Conservation (phyloP, 129 eudicot genomes). For the Arctium minus region DNA sequence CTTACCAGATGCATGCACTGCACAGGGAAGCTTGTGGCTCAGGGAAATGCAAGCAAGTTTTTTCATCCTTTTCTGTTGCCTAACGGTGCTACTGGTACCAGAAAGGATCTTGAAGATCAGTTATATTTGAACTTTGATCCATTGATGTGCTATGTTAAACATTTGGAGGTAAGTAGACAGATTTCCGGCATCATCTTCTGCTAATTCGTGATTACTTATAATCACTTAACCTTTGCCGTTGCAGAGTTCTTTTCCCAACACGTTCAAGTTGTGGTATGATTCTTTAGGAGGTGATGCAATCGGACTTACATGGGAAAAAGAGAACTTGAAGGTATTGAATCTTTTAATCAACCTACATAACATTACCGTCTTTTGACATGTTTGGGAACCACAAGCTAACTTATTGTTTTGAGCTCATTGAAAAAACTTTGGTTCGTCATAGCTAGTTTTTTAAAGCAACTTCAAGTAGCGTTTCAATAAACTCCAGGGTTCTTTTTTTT, state of each 20-base stretch:
- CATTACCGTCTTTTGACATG: neutral
- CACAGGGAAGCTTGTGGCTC: conserved; percentile 62
- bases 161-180: conserved; percentile 57
- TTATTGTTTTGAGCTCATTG: neutral
- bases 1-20: conserved; percentile 8
- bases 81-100: conserved; percentile 34
- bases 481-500: neutral
- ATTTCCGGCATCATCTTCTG: neutral
- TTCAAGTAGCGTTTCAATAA: neutral
- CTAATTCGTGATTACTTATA: neutral
- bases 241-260: conserved; percentile 68
- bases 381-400: neutral
- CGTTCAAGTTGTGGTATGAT: conserved; percentile 91
- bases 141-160: conserved; percentile 50
- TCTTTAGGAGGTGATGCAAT: conserved; percentile 87
- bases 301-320: conserved; percentile 80
- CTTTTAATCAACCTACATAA: neutral
- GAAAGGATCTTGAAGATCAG: conserved; percentile 44
- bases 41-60: conserved; percentile 68
- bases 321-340: conserved; percentile 56
- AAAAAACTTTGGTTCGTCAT: too few relatives aligned
- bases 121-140: conserved; percentile 88
- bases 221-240: neutral
- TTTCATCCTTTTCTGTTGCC: conserved; percentile 59
- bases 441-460: too few relatives aligned